These are phyloP conservation scores for Plasmodium berghei DNA, from an alignment of 169 alveolate species.

Conservation along the genomic window DNA sequence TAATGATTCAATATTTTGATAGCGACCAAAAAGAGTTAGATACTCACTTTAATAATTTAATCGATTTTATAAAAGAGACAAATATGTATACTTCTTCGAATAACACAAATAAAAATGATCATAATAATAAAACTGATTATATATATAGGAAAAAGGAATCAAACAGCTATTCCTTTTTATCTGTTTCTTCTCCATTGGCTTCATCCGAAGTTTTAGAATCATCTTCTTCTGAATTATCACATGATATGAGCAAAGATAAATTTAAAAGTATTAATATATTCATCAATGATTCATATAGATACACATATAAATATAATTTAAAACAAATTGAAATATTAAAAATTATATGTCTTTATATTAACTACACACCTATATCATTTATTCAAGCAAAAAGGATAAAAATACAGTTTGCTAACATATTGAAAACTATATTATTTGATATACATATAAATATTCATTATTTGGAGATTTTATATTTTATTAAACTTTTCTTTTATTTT, in stretches of 20 bases:
- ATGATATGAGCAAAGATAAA: conserved; percentile 28
- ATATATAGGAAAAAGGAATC: background rate
- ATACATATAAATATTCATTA: conserved; percentile 31
- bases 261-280: conserved; percentile 30
- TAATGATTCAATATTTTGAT: conserved; percentile 34
- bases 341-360: conserved; percentile 56
- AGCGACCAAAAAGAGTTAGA: conserved; percentile 5
- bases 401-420: conserved; percentile 8
- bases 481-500: conserved; percentile 50
- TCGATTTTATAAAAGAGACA: conserved; percentile 33
- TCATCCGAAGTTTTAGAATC: background rate
- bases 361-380: conserved; percentile 69
- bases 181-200: background rate
- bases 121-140: background rate
- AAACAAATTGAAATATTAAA: conserved; percentile 61
- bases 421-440: conserved; percentile 36
- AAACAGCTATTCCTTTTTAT: background rate
- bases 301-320: conserved; percentile 38
- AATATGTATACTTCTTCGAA: background rate
- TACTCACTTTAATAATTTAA: conserved; percentile 17
- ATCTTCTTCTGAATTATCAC: conserved; percentile 27
- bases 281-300: background rate
- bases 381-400: conserved; percentile 48
- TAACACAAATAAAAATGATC: conserved; percentile 7
- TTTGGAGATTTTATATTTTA: conserved; percentile 49